Base-by-base conservation (phyloP, 1,284 basidiomycete genomes). In the Microbotryum saponariae region DNA sequence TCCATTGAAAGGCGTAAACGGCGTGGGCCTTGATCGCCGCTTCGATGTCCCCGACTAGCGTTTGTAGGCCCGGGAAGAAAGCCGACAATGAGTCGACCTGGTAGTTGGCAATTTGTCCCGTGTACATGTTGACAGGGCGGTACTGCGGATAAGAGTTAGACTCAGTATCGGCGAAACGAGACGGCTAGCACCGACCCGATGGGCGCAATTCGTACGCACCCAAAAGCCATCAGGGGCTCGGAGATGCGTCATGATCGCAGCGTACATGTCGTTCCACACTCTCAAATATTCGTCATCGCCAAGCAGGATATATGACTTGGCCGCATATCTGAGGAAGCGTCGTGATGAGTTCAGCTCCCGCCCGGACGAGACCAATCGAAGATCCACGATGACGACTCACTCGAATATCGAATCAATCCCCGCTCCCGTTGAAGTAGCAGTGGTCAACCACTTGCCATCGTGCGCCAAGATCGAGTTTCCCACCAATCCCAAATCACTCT, bases 321-420 rank as follows among this genome's bases (percentile, higher is more conserved):
- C 56, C 16, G 96, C 86, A 70, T 91, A 93, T 45, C 76, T 77
- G 67, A 77, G 77, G 51, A 78, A 63, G 0, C 75, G 55, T 31
- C 63, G 61, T 44, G 12, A 23, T 42, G 14, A 10, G 10, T 42
- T 18, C 14, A 42, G 37, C 18, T 42, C 37, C 16, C 12, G 37
- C 37, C 37, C 37, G 16, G 37, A 16, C 37, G 14, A 1, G 29
- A 21, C 10, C 27, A 9, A 8, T 29, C 6, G 3, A 46, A 6
- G 29, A 51, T 6, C 21, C 51, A 58, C 10, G 21, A 52, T 16
- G 5, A 2, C 85, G 86, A 89, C 73, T 88, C 89, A 94, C 76
- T 97, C 92, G 73, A 87, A 92, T 74, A 92, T 94, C 10, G 89
- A 91, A 74, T 96, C 91, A 56, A 93, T 85, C 1, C 92, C 92